A percentile compares a stretch with the other conserved stretches of the same genome.
phyloP scores from a whole-genome alignment of 1,284 basidiomycete genomes.

The Rugosomyces carneus region DNA sequence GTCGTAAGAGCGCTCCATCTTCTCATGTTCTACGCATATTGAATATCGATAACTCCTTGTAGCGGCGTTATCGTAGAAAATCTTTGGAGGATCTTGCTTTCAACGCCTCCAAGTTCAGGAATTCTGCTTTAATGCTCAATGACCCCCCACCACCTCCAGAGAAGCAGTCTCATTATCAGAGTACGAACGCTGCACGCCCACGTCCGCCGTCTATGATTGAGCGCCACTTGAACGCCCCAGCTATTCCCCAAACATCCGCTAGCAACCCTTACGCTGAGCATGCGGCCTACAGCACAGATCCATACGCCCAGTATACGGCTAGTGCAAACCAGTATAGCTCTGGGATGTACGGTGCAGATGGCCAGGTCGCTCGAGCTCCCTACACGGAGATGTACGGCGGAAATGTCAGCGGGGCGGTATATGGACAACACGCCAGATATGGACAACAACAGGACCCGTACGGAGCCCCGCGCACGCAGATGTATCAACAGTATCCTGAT shows the following conservation, averaged over 20 bases:
- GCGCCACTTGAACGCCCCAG: slow-evolving; percentile 21
- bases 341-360: slow-evolving; percentile 16
- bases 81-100: slow-evolving; percentile 14
- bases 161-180: slow-evolving; percentile 10
- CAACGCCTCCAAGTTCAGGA: slow-evolving; percentile 18
- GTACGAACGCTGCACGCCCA: slow-evolving; percentile 5
- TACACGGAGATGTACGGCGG: slow-evolving; percentile 13
- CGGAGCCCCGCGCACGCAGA: slow-evolving; percentile 7
- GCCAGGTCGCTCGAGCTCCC: slow-evolving; percentile 12
- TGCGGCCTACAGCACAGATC: slow-evolving; percentile 10
- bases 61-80: slow-evolving; percentile 18
- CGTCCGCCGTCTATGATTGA: slow-evolving; percentile 21
- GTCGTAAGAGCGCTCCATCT: slow-evolving; percentile 13
- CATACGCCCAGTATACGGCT: slow-evolving; percentile 14
- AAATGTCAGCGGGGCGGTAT: background rate
- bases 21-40: background rate
- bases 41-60: background rate
- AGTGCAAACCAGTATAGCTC: slow-evolving; percentile 14
- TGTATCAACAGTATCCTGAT: slow-evolving; percentile 7
- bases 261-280: slow-evolving; percentile 13
- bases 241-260: slow-evolving; percentile 17
- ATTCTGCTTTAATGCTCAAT: slow-evolving; percentile 16
- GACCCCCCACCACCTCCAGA: slow-evolving; percentile 14
- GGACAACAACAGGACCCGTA: slow-evolving; percentile 10
- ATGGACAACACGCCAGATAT: slow-evolving; percentile 11